Conservation (phyloP, 2,329 filamentous ascomycete genomes). For the Dothistroma pini region DNA sequence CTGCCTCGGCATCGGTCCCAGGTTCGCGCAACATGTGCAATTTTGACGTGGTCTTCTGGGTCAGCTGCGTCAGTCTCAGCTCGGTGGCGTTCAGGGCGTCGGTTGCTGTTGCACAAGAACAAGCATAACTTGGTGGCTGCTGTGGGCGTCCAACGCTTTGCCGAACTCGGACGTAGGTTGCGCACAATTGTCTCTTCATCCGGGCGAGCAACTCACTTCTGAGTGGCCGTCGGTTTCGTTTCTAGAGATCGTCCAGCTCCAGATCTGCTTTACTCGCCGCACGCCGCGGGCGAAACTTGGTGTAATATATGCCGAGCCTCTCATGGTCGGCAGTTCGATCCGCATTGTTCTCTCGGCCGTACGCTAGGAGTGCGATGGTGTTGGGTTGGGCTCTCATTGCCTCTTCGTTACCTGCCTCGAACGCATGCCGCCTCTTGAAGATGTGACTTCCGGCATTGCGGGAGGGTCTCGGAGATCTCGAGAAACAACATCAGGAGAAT, state of each 20-base stretch:
- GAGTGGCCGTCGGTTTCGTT: not conserved
- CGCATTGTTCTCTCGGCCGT: not conserved
- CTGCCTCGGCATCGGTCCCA: not conserved
- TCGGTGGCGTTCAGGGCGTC: not conserved
- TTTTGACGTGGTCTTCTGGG: not conserved
- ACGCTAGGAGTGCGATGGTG: not conserved
- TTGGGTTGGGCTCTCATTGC: not conserved
- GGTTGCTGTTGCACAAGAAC: not conserved
- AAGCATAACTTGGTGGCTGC: not conserved
- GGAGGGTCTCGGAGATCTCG: no score
- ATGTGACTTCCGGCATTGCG: not conserved
- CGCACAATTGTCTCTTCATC: not conserved
- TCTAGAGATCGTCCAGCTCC: not conserved
- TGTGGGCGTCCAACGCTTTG: not conserved
- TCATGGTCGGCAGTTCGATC: no score
- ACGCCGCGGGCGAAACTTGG: not conserved
- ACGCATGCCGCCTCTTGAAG: not conserved
- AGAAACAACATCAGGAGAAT: no score
- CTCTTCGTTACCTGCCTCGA: not conserved
- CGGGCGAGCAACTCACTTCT: not conserved
- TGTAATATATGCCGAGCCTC: not conserved
- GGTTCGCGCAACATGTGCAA: not conserved
- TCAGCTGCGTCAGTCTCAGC: not conserved
- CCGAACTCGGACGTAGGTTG: not conserved
- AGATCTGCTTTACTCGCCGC: not conserved